These are phyloP conservation scores for Eimeria sp. DNA, from an alignment of 169 alveolate genomes.

Conservation along the genomic window DNA sequence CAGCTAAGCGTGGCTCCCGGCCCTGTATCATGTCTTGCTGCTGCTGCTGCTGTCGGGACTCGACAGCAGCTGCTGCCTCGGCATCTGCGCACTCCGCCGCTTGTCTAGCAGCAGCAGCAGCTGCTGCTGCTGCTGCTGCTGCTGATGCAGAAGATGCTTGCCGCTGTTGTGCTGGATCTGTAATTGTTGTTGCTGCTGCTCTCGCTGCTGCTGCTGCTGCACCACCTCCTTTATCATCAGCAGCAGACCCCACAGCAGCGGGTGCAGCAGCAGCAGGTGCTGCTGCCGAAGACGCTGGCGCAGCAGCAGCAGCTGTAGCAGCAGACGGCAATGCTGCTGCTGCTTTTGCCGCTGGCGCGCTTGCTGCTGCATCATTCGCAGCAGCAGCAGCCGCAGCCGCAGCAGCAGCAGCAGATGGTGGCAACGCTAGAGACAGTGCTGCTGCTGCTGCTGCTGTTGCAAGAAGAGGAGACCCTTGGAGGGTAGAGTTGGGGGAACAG, in stretches of 20 bases:
- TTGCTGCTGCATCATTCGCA: not conserved
- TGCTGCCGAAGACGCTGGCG: not conserved
- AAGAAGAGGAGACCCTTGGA: constrained; percentile 33
- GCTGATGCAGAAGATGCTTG: not conserved
- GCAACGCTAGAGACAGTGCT: no score
- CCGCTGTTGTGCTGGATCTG: not conserved
- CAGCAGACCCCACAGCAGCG: constrained; percentile 9
- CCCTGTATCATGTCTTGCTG: no score
- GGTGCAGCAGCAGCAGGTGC: constrained; percentile 24
- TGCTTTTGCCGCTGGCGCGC: not conserved
- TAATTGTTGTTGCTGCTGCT: constrained; percentile 3
- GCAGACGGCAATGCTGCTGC: constrained; percentile 9
- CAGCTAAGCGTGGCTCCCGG: no score
- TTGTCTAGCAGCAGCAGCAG: not conserved
- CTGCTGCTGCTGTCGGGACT: no score
- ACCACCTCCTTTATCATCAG: not conserved
- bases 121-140: not conserved
- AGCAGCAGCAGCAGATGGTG: constrained; percentile 52
- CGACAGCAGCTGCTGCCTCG: no score
- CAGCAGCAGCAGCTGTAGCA: constrained; percentile 7
- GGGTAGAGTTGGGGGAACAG: constrained; percentile 15
- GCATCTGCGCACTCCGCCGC: not conserved
- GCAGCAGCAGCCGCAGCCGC: no score
- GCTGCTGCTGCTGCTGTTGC: not conserved
- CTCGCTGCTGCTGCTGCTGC: constrained; percentile 6